Base-by-base conservation (phyloP, 257 asterid species). In the Nicotiana attenuata region DNA sequence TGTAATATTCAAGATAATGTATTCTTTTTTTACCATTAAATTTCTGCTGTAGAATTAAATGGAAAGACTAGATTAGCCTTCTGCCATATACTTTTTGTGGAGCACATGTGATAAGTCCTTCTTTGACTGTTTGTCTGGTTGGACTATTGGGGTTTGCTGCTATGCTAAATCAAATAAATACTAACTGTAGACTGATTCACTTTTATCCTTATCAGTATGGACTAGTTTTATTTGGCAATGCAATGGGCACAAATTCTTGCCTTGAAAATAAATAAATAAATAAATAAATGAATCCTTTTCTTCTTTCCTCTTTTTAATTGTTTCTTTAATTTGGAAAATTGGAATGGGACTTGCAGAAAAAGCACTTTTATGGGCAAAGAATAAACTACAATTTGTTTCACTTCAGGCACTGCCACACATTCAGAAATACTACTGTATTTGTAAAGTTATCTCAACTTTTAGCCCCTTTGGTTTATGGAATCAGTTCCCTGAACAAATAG, bases 51-150 rank as follows among this genome's bases (percentile, higher is more conserved):
- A 13, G 26, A 64, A 20, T 16, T 4, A 15, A 24, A 14, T 7
- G 2, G 24, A 47, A 47, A 47, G 35, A 73, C 24, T 17, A 73
- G 26, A 73, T 45, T 73, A 73, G 22, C 63, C 63, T 73, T 22
- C 24, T 73, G 41, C 1, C 61, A 59, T 59, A 56, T 77, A 29
- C 41, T 80, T 55, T 24, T 55, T 65, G 78, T 65, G 47, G 77
- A 47, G 77, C 82, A 80, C 86, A 85, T 81, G 86, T 80, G 81
- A 81, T 22, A 41, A 71, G 82, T 75, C 77, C 8, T 77, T 50
- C 76, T 80, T 87, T 87, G 88, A 84, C 86, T 73, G 86, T 52
- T 31, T 84, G 89, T 87, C 88, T 84, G 80, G 85, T 82, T 80
- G 81, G 80, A 82, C 85, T 77, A 81, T 69, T 82, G 76, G 87